These are phyloP conservation scores for Aspergillus sp. DNA, from an alignment of 2,329 filamentous ascomycete genomes.

Conservation along the genomic window DNA sequence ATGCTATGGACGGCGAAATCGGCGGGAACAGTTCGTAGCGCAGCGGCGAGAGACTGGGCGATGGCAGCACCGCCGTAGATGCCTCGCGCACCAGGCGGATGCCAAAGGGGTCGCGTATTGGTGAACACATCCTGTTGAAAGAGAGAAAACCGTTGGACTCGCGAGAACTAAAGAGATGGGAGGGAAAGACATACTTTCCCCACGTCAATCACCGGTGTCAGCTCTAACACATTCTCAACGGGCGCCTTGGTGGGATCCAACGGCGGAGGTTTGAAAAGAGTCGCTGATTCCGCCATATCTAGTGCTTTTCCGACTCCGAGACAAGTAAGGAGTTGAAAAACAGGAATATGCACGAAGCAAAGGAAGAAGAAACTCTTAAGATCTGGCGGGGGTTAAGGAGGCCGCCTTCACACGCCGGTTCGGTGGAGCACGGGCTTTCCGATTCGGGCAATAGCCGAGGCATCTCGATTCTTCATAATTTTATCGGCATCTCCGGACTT, in stretches of 20 bases:
- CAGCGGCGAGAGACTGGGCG: constrained; percentile 84
- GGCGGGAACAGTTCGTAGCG: constrained; percentile 78
- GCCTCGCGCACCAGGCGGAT: constrained; percentile 85
- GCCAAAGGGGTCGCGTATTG: constrained; percentile 89
- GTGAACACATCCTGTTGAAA: constrained; percentile 78
- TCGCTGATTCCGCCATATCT: constrained; percentile 46
- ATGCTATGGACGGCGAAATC: constrained; percentile 89
- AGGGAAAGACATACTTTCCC: constrained; percentile 57
- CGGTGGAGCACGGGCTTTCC: constrained; percentile 1
- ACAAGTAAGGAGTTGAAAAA: not conserved
- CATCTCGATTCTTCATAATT: not conserved
- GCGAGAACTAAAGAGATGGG: not conserved
- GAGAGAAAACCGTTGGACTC: not conserved
- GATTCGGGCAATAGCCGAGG: constrained; percentile 20
- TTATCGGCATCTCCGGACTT: not conserved
- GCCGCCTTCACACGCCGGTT: constrained; percentile 7
- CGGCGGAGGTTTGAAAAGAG: constrained; percentile 74
- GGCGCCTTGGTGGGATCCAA: constrained; percentile 70
- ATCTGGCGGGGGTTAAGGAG: constrained; percentile 1
- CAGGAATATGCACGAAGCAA: not conserved
- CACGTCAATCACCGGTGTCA: constrained; percentile 68
- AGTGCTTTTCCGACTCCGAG: not conserved
- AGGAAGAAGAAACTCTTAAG: not conserved
- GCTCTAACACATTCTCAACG: constrained; percentile 86
- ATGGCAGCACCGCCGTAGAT: constrained; percentile 94